Percentiles rank a stretch among this genome's conserved stretches.
These are phyloP conservation scores for Gentiana macrophylla DNA, from an alignment of 257 asterid species.

Conservation along the genomic window DNA sequence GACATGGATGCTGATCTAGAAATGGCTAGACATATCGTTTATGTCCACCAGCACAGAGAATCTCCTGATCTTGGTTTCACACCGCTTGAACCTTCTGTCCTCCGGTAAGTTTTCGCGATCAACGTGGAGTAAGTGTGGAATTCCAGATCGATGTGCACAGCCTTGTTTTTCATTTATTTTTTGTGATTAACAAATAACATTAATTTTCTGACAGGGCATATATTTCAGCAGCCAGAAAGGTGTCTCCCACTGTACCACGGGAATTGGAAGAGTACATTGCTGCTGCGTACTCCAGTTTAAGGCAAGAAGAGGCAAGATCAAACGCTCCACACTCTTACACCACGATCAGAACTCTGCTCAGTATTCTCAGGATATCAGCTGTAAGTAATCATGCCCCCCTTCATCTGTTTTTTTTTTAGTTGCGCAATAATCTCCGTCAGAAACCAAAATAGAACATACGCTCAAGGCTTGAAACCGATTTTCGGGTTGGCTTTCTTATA, in stretches of 20 bases:
- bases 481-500: conserved; percentile 7
- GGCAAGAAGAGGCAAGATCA: conserved; percentile 99
- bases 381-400: conserved; percentile 28
- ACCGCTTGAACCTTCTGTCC: conserved; percentile 93
- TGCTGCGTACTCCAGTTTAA: conserved; percentile 82
- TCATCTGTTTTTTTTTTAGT: too few relatives aligned
- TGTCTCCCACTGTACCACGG: conserved; percentile 76
- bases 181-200: too few relatives aligned
- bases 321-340: conserved; percentile 78
- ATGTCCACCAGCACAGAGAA: conserved; percentile 91
- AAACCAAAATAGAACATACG: background rate
- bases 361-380: conserved; percentile 82
- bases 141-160: too few relatives aligned
- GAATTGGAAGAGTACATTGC: conserved; percentile 91
- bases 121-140: too few relatives aligned
- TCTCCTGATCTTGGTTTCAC: conserved; percentile 97
- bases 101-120: conserved; percentile 40
- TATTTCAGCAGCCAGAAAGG: conserved; percentile 81
- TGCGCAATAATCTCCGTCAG: too few relatives aligned
- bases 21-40: conserved; percentile 96
- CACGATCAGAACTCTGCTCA: conserved; percentile 71
- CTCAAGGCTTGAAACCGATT: too few relatives aligned
- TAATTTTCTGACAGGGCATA: conserved; percentile 59
- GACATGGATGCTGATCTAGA: conserved; percentile 99
- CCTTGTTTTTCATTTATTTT: too few relatives aligned